Base-by-base conservation (phyloP, 495 filamentous ascomycete genomes). In the Xylaria castorea region DNA sequence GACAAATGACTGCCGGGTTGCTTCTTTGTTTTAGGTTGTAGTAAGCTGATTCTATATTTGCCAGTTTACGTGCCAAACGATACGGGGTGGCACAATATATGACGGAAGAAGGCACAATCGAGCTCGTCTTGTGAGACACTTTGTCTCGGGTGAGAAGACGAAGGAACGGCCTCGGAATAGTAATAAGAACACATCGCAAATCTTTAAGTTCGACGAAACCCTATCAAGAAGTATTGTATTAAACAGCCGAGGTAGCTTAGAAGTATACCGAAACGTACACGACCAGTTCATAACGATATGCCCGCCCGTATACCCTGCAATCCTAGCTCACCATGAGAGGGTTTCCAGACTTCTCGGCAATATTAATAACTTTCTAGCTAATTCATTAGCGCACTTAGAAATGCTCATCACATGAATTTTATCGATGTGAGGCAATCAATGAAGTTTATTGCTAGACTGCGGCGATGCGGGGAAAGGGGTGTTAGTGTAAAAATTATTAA, bases 31-130 rank as follows among this genome's bases (percentile, higher is more conserved):
- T 65, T 20, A 0, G 32, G 34, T n/a, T 11, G 44, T 60, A 9
- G 25, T 68, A n/a, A 30, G 30, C 50, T 68, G 22, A 68, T 32
- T 46, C 27, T 27, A 7, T 8, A 34, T 50, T 68, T 18, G 5
- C 69, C 22, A 77, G 75, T 57, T 48, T 77, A 44, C 60, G 68
- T 46, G n/a, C 74, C 14, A 72, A 77, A 58, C 77, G 77, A 9
- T 78, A 78, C 32, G 77, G 75, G 9, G 77, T 77, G 42, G 27
- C 55, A 58, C 61, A 75, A 9, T 71, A 62, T 42, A 74, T 77
- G 1, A 66, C 58, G 27, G 27, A 53, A 12, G 44, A 63, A n/a
- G 77, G 77, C 9, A 68, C 70, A 34, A 77, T 78, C 14, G 66
- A 77, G 27, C 38, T 78, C 1, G 46, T 75, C 5, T 55, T 78